phyloP scores from a whole-genome alignment of 1,284 basidiomycete genomes.

The Ustilago curta region DNA sequence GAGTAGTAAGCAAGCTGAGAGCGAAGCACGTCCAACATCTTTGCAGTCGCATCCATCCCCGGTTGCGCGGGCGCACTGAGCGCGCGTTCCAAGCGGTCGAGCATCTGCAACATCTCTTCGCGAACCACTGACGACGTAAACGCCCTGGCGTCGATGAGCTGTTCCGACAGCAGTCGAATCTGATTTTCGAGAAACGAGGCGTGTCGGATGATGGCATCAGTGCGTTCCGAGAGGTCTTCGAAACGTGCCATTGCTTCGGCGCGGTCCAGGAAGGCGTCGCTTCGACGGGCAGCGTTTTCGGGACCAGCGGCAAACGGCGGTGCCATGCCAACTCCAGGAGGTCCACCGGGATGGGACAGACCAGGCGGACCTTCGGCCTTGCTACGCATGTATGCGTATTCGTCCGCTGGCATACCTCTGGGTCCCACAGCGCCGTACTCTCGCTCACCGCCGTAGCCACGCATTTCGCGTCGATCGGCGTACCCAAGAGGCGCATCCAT shows the following conservation, averaged over 20 bases:
- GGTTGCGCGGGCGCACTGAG: conserved; percentile 23
- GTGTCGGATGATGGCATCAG: conserved; percentile 65
- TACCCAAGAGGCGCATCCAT: conserved; percentile 27
- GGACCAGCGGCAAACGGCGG: conserved; percentile 5
- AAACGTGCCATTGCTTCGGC: conserved; percentile 44
- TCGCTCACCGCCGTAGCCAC: conserved; percentile 26
- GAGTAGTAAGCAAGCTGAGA: conserved; percentile 36
- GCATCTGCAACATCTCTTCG: conserved; percentile 40
- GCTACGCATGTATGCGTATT: conserved; percentile 37
- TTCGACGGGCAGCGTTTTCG: conserved; percentile 16
- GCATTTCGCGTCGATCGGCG: conserved; percentile 28
- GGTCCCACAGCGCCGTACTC: conserved; percentile 10
- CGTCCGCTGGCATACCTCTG: conserved; percentile 17
- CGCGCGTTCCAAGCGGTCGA: conserved; percentile 37
- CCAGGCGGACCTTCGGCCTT: conserved; percentile 27
- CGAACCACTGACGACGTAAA: conserved; percentile 29
- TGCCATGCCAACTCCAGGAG: conserved; percentile 12
- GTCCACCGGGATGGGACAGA: conserved; percentile 6
- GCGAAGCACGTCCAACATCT: conserved; percentile 30
- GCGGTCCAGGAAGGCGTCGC: conserved; percentile 23
- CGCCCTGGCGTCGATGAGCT: conserved; percentile 45
- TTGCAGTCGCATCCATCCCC: conserved; percentile 25
- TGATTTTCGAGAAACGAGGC: conserved; percentile 61
- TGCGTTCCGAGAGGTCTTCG: conserved; percentile 62
- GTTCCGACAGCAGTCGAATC: conserved; percentile 55